These are phyloP conservation scores for Bisporella sp. DNA, from an alignment of 2,329 filamentous ascomycete species.

Conservation along the genomic window DNA sequence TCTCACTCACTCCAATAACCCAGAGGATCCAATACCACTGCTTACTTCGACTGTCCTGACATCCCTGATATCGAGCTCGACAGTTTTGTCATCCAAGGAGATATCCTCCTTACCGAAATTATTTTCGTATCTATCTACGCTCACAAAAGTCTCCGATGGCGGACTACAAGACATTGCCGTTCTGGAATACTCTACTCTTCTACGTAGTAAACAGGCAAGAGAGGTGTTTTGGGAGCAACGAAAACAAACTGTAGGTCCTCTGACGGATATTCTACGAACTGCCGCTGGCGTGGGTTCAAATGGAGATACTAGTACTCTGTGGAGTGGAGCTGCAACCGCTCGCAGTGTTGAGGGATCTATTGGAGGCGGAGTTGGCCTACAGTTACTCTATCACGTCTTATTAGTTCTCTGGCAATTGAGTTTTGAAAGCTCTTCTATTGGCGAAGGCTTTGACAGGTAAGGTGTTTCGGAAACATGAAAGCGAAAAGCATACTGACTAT, in stretches of 20 bases:
- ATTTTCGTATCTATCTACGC: slow-evolving; percentile 76
- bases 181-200: slow-evolving; percentile 78
- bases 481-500: slow-evolving; percentile 19
- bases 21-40: slow-evolving; percentile 76
- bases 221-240: slow-evolving; percentile 87
- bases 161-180: slow-evolving; percentile 94
- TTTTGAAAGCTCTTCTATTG: slow-evolving; percentile 74
- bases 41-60: slow-evolving; percentile 84
- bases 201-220: slow-evolving; percentile 68
- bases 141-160: slow-evolving; percentile 80
- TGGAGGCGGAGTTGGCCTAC: slow-evolving; percentile 81
- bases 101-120: slow-evolving; percentile 67
- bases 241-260: slow-evolving; percentile 73
- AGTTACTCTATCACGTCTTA: slow-evolving; percentile 89
- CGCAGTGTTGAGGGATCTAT: slow-evolving; percentile 55
- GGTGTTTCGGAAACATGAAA: slow-evolving; percentile 25
- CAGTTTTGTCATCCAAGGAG: slow-evolving; percentile 55
- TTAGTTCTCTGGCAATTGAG: slow-evolving; percentile 95
- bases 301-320: slow-evolving; percentile 52
- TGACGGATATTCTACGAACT: slow-evolving; percentile 75
- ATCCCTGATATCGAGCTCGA: slow-evolving; percentile 61
- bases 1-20: slow-evolving; percentile 67
- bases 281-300: slow-evolving; percentile 68
- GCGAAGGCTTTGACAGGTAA: slow-evolving; percentile 77
- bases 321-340: slow-evolving; percentile 46